Percentiles rank a stretch among this genome's conserved stretches.
These are phyloP conservation scores for Candida suzukii DNA, from an alignment of 805 yeast species.

Conservation along the genomic window DNA sequence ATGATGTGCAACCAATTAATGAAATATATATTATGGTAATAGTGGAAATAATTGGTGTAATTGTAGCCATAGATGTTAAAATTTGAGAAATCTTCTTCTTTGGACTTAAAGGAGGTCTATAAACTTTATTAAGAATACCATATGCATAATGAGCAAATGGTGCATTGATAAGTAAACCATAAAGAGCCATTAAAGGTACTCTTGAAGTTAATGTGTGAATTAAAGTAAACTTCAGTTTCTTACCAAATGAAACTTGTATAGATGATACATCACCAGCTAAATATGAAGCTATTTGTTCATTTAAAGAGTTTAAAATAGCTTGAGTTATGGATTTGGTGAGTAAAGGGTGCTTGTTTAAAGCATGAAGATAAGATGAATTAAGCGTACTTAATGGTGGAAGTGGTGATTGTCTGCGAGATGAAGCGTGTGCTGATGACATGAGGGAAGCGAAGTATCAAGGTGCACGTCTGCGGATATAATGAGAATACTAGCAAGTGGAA, in stretches of 20 bases:
- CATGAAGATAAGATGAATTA: conserved; percentile 25
- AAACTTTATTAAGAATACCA: conserved; percentile 35
- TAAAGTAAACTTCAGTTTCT: conserved; percentile 15
- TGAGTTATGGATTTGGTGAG: conserved; percentile 54
- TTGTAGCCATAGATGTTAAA: conserved; percentile 41
- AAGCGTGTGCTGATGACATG: too few species aligned
- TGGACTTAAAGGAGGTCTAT: conserved; percentile 34
- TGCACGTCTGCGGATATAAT: too few species aligned
- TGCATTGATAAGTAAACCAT: conserved; percentile 46
- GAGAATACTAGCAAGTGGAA: too few species aligned
- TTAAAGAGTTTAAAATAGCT: conserved; percentile 45
- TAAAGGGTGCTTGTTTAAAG: conserved; percentile 42
- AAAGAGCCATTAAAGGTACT: conserved; percentile 47
- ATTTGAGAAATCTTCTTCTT: conserved; percentile 41
- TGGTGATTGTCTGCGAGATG: too few species aligned
- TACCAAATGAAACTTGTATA: conserved; percentile 11
- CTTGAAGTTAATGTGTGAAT: conserved; percentile 37
- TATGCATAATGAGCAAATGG: conserved; percentile 55
- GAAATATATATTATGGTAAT: conserved; percentile 47
- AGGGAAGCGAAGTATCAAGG: too few species aligned
- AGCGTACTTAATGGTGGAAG: background rate
- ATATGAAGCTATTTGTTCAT: conserved; percentile 49
- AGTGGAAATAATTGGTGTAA: conserved; percentile 47
- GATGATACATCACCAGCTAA: conserved; percentile 37
- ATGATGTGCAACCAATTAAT: conserved; percentile 31